phyloP scores from a whole-genome alignment of 192 early-diverging fungal species.

The Coemansia sp. region DNA sequence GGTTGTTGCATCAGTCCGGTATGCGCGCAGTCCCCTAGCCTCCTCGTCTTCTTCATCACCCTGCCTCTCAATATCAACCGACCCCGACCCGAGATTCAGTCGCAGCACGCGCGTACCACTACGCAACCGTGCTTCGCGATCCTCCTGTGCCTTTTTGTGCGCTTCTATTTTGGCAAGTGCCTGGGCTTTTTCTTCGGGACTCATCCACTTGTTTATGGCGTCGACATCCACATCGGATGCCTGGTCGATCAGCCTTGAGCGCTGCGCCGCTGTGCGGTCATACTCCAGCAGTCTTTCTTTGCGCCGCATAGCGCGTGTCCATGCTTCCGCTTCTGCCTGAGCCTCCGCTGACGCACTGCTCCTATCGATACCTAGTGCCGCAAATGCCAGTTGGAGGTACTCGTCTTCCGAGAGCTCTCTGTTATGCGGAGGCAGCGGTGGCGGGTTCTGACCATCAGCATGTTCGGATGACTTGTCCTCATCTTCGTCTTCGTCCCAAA shows the following conservation, averaged over 20 bases:
- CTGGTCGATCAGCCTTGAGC: slow-evolving; percentile 51
- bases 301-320: slow-evolving; percentile 38
- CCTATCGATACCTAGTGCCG: slow-evolving; percentile 26
- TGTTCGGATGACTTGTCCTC: too few relatives aligned
- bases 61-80: slow-evolving; percentile 14
- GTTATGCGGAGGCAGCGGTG: neutral
- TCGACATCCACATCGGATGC: slow-evolving; percentile 38
- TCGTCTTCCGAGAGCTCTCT: slow-evolving; percentile 31
- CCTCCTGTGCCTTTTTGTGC: slow-evolving; percentile 7
- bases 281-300: slow-evolving; percentile 49
- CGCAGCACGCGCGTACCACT: slow-evolving; percentile 46
- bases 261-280: slow-evolving; percentile 52
- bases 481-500: slow-evolving; percentile 16
- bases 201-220: slow-evolving; percentile 44
- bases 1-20: neutral
- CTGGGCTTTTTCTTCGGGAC: slow-evolving; percentile 33
- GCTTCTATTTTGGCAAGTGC: slow-evolving; percentile 12
- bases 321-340: slow-evolving; percentile 28
- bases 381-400: slow-evolving; percentile 36
- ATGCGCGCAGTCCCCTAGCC: neutral
- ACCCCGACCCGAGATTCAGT: slow-evolving; percentile 18
- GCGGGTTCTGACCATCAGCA: neutral
- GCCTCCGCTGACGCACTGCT: slow-evolving; percentile 7
- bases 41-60: slow-evolving; percentile 3
- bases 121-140: slow-evolving; percentile 27